Evolutionary conservation across 2,329 filamentous ascomycete genomes (phyloP).

Genomic region (Berkeleyomyces basicola): DNA sequence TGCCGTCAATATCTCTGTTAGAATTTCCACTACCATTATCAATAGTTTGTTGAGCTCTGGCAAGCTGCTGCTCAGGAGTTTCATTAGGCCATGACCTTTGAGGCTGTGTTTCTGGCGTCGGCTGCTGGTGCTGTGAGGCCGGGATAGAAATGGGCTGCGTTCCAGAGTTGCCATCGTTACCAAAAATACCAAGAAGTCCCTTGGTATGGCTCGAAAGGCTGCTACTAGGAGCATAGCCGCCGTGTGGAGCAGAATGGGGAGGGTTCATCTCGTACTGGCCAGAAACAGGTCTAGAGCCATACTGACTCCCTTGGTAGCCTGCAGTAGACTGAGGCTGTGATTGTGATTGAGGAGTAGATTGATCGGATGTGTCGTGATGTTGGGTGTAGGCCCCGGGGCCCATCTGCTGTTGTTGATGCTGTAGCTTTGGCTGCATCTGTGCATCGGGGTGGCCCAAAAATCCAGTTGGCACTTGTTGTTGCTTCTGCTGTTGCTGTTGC

Average conservation of each 20-base stretch:
- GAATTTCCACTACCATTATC: not conserved
- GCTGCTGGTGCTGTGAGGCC: not conserved
- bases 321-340: constrained; percentile 9
- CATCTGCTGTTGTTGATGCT: not conserved
- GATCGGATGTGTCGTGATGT: not conserved
- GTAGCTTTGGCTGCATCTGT: constrained; percentile 1
- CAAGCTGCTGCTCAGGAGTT: constrained; percentile 6
- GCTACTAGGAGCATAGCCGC: not conserved
- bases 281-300: constrained; percentile 7
- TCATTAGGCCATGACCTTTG: constrained; percentile 10
- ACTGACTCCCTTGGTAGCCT: not conserved
- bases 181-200: constrained; percentile 27
- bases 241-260: not conserved
- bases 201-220: constrained; percentile 21
- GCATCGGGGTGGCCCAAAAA: not conserved
- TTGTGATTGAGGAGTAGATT: constrained; percentile 1
- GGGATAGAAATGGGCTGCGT: constrained; percentile 3
- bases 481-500: constrained; percentile 5
- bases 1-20: not conserved
- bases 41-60: constrained; percentile 3
- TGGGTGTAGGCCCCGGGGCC: constrained; percentile 3
- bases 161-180: constrained; percentile 16
- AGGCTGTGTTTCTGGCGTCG: not conserved
- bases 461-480: not conserved
- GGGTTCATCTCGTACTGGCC: constrained; percentile 8